Evolutionary conservation across 2,329 filamentous ascomycete species (phyloP).

Genomic region (Trichoderma sp.): DNA sequence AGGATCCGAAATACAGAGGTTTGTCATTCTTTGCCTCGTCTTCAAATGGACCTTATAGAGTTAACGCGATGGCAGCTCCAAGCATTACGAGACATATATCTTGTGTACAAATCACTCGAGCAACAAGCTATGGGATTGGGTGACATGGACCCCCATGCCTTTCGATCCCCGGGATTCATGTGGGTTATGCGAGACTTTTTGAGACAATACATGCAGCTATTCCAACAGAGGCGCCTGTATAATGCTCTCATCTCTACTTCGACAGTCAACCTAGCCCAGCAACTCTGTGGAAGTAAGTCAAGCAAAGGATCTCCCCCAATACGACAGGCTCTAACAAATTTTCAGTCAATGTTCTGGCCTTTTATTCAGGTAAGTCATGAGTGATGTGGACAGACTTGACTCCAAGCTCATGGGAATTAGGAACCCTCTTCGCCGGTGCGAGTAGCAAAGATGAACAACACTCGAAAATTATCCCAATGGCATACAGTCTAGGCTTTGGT

Average conservation of each 20-base stretch:
- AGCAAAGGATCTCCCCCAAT: not conserved
- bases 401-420: not conserved
- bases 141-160: conserved; percentile 24
- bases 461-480: conserved; percentile 26
- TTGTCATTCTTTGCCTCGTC: not conserved
- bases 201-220: conserved; percentile 30
- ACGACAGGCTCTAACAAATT: not conserved
- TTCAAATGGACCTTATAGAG: not conserved
- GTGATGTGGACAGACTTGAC: too few relatives aligned
- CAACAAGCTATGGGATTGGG: conserved; percentile 29
- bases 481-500: conserved; percentile 35
- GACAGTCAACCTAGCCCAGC: conserved; percentile 34
- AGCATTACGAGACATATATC: conserved; percentile 41
- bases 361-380: conserved; percentile 39
- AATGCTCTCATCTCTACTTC: conserved; percentile 33
- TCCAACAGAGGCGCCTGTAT: conserved; percentile 30
- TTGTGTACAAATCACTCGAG: conserved; percentile 37
- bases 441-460: conserved; percentile 22
- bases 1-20: conserved; percentile 39
- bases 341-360: conserved; percentile 42
- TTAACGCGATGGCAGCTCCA: conserved; percentile 32
- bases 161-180: conserved; percentile 28
- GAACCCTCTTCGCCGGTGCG: conserved; percentile 27
- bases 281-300: conserved; percentile 32
- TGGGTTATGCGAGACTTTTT: conserved; percentile 31